Conservation (phyloP, 768 basidiomycete species). For the Clitopilus hobsonii region DNA sequence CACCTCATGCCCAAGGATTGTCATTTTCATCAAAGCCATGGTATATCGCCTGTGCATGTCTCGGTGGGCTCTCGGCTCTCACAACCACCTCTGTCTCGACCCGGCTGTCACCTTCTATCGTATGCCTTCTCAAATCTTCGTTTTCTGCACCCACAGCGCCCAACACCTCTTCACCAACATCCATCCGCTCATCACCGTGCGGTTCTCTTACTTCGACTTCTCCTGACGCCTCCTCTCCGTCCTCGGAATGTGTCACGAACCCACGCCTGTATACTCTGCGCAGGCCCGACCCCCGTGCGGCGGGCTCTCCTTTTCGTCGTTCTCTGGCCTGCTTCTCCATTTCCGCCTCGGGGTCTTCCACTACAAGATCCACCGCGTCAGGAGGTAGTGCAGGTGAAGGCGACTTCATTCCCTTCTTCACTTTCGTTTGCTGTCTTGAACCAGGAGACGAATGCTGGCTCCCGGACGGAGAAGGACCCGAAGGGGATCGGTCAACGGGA, state of each 20-base stretch:
- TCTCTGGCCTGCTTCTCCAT: slow-evolving; percentile 49
- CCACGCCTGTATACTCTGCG: slow-evolving; percentile 51
- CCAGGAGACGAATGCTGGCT: slow-evolving; percentile 6
- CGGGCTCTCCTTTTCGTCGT: slow-evolving; percentile 61
- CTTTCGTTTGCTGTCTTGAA: not conserved
- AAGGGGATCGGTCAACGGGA: not conserved
- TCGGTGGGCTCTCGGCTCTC: slow-evolving; percentile 37
- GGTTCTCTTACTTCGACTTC: slow-evolving; percentile 37
- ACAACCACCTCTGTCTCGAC: slow-evolving; percentile 16
- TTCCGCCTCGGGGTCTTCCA: slow-evolving; percentile 59
- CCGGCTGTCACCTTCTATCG: slow-evolving; percentile 15
- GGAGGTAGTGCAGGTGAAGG: slow-evolving; percentile 38
- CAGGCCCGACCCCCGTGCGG: slow-evolving; percentile 33
- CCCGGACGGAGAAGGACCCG: not conserved
- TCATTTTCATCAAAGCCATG: slow-evolving; percentile 33
- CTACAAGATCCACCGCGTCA: slow-evolving; percentile 88
- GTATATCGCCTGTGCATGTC: slow-evolving; percentile 31
- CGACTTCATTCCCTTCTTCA: slow-evolving; percentile 19
- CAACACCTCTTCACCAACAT: slow-evolving; percentile 36
- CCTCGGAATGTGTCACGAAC: slow-evolving; percentile 33
- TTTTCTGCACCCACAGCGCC: slow-evolving; percentile 29
- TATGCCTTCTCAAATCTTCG: slow-evolving; percentile 20
- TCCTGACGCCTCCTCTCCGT: slow-evolving; percentile 25
- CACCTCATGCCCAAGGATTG: slow-evolving; percentile 54
- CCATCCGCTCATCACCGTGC: slow-evolving; percentile 23